Conservation (phyloP, 1,284 basidiomycete species). For the Peniophora sp. region DNA sequence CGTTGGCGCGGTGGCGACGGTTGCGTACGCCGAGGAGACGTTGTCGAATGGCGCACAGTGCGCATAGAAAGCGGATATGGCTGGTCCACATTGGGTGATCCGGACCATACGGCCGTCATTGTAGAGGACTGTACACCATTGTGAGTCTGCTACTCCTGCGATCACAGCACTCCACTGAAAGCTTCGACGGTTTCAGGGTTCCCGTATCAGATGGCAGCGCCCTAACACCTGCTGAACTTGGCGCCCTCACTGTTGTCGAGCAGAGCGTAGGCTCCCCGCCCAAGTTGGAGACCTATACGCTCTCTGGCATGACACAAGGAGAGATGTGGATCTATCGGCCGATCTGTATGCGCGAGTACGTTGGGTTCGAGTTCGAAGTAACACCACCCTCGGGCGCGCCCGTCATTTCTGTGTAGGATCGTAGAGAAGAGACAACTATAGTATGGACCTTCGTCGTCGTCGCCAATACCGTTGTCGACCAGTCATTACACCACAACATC, state of each 20-base stretch:
- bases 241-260: neutral
- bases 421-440: neutral
- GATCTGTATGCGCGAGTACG: constrained; percentile 1
- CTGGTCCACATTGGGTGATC: neutral
- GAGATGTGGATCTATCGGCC: constrained; percentile 1
- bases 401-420: neutral
- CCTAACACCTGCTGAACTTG: neutral
- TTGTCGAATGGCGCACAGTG: neutral
- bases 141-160: neutral
- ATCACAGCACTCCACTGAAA: neutral
- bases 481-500: no score
- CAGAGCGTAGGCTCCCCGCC: constrained; percentile 1
- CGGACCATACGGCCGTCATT: neutral
- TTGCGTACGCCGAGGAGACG: constrained; percentile 43
- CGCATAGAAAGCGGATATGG: neutral
- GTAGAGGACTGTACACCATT: neutral
- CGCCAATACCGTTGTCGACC: no score
- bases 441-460: neutral
- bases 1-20: constrained; percentile 47
- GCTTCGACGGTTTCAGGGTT: neutral
- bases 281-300: neutral
- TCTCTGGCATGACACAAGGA: neutral
- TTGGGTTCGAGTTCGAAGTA: neutral
- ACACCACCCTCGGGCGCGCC: neutral
- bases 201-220: neutral